Conservation (phyloP, 2,329 filamentous ascomycete genomes). For the Botrytis medusae region DNA sequence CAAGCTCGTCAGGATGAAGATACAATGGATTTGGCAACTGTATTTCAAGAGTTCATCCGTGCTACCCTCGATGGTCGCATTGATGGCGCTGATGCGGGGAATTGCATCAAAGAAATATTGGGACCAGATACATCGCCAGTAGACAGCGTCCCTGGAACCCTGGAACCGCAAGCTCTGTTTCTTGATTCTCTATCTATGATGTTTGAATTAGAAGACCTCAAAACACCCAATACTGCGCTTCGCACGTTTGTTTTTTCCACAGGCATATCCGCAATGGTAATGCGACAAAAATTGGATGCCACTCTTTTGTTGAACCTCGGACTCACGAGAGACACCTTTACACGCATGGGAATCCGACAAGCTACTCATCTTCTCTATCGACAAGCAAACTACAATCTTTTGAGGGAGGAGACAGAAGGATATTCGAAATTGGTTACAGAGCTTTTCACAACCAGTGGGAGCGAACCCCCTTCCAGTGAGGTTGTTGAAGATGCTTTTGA, state of each 20-base stretch:
- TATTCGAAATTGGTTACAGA: constrained; percentile 96
- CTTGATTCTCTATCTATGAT: constrained; percentile 81
- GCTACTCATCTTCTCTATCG: constrained; percentile 92
- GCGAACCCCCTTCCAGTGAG: constrained; percentile 71
- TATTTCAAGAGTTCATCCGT: constrained; percentile 84
- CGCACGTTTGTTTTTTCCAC: constrained; percentile 70
- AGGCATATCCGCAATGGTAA: constrained; percentile 66
- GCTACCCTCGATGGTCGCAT: constrained; percentile 71
- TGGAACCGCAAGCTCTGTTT: constrained; percentile 70
- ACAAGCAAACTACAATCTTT: constrained; percentile 93
- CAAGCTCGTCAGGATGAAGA: constrained; percentile 68
- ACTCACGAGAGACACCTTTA: constrained; percentile 82
- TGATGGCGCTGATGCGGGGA: constrained; percentile 66
- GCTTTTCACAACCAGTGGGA: constrained; percentile 84
- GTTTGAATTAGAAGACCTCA: constrained; percentile 60
- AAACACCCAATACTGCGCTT: constrained; percentile 48
- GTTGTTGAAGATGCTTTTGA: constrained; percentile 85
- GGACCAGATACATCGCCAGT: constrained; percentile 52
- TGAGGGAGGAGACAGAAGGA: constrained; percentile 93
- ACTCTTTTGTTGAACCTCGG: constrained; percentile 72
- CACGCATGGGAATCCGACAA: constrained; percentile 79
- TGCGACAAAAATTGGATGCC: constrained; percentile 83
- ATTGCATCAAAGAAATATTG: constrained; percentile 71
- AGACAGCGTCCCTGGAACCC: constrained; percentile 50
- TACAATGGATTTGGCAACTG: constrained; percentile 62